Evolutionary conservation across 805 yeast genomes (phyloP).

Genomic region (Yarrowia divulgata): DNA sequence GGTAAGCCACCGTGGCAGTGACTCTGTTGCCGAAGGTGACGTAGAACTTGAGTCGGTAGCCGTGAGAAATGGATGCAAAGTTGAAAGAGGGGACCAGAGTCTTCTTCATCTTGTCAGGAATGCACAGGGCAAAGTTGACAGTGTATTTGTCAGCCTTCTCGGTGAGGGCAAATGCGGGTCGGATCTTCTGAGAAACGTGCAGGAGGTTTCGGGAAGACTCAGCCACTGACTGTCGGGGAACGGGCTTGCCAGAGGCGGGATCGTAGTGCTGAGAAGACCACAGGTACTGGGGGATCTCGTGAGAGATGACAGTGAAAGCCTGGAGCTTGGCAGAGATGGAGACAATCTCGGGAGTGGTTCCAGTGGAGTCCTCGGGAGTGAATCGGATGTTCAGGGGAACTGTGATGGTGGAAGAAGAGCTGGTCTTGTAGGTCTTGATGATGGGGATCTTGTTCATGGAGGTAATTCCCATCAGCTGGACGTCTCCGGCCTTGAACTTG

Average conservation of each 20-base stretch:
- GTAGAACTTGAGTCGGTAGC: slow-evolving; percentile 37
- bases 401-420: slow-evolving; percentile 21
- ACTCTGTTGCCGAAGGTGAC: slow-evolving; percentile 32
- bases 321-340: slow-evolving; percentile 37
- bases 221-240: slow-evolving; percentile 32
- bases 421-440: slow-evolving; percentile 37
- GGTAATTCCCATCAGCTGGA: slow-evolving; percentile 30
- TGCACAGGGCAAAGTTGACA: slow-evolving; percentile 37
- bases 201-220: slow-evolving; percentile 31
- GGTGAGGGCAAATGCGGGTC: slow-evolving; percentile 27
- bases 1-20: slow-evolving; percentile 25
- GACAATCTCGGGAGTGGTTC: slow-evolving; percentile 37
- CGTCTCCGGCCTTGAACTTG: slow-evolving; percentile 37
- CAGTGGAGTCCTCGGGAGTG: slow-evolving; percentile 31
- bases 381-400: slow-evolving; percentile 35
- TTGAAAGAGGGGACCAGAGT: slow-evolving; percentile 33
- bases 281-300: slow-evolving; percentile 38
- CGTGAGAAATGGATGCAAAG: slow-evolving; percentile 36
- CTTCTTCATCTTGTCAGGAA: slow-evolving; percentile 38
- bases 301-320: slow-evolving; percentile 35
- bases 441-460: slow-evolving; percentile 39
- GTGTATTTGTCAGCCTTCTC: slow-evolving; percentile 21
- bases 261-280: slow-evolving; percentile 39
- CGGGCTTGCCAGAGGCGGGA: slow-evolving; percentile 26
- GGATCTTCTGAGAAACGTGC: slow-evolving; percentile 31